Base-by-base conservation (phyloP, 179 eudicot species). In the Spergularia azorica region DNA sequence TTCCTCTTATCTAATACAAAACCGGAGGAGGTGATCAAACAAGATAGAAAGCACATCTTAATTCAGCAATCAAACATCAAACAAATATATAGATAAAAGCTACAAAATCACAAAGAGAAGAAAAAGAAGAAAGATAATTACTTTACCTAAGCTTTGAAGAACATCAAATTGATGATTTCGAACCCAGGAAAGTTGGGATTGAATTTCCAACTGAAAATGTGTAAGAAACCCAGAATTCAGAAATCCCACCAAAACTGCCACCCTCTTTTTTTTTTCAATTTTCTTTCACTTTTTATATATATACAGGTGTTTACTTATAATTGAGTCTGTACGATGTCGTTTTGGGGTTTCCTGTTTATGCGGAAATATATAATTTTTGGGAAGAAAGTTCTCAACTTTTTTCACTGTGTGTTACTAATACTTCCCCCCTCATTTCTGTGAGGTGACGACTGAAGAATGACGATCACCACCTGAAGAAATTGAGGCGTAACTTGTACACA, bases 101-200 rank as follows among this genome's bases (percentile, higher is more conserved):
- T 46, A 6, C 7, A 46, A 46, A 46, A 46, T 46, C 50, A 46
- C 50, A 21, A 11, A 48, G 12, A 13, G 32, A 74, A 10, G 16
- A 18, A 39, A 15, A 14, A 63, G 17, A 32, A 41, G 36, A 74
- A 16, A 16, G 65, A 6, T 17, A 20, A 16, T 9, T 14, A 13
- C 14, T 41, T 67, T 76, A 67, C 79, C 79, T 36, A 46, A 51
- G n/a, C 5, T 68, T n/a, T 5, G 52, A 48, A 12, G 1, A 43
- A 41, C 17, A n/a, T 65, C 10, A 41, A 10, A 38, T 39, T 8
- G 6, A 5, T 38, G 39, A 66, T 11, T 66, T 21, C n/a, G 21
- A 43, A 41, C 14, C 21, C 70, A 41, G 4, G 9, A 71, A 17
- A 16, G 6, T 72, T 58, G 16, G 4, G 56, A 72, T 59, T 57